Evolutionary conservation across 495 filamentous ascomycete species (phyloP).

Genomic region (Aspergillus mulundensis): DNA sequence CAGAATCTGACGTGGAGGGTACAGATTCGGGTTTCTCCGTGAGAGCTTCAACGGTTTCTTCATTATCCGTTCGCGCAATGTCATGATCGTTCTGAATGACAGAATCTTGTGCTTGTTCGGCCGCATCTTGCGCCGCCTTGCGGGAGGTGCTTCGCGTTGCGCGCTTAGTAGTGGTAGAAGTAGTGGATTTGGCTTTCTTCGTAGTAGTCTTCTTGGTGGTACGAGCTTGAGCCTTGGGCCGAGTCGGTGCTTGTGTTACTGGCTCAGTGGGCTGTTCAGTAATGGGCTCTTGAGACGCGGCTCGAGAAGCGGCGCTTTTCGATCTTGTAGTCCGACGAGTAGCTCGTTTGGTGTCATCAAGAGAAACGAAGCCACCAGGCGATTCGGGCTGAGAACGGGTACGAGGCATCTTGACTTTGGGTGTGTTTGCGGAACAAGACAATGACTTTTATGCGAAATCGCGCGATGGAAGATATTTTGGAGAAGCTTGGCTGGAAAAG

Average conservation of each 20-base stretch:
- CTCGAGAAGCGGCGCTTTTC: conserved; percentile 11
- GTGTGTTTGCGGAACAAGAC: background rate
- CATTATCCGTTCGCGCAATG: background rate
- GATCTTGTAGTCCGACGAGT: conserved; percentile 19
- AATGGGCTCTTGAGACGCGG: background rate
- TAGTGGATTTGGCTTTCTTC: conserved; percentile 1
- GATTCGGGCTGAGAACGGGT: conserved; percentile 25
- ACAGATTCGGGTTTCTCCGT: background rate
- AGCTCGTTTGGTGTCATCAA: conserved; percentile 12
- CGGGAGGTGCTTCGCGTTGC: conserved; percentile 10
- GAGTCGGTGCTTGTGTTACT: conserved; percentile 14
- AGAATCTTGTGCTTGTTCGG: conserved; percentile 2
- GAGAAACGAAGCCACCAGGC: conserved; percentile 23
- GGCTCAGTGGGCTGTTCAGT: conserved; percentile 10
- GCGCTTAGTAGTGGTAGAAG: conserved; percentile 4
- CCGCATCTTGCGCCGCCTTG: conserved; percentile 1
- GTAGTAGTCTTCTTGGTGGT: conserved; percentile 10
- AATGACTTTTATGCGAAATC: background rate
- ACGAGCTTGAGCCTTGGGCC: conserved; percentile 11
- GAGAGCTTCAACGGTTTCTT: conserved; percentile 6
- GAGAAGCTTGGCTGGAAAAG: background rate
- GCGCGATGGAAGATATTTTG: background rate
- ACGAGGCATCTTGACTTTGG: conserved; percentile 20
- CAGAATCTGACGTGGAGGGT: background rate
- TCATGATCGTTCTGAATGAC: background rate